Percentiles rank a stretch among this genome's conserved stretches.
phyloP scores from a whole-genome alignment of 768 basidiomycete species.

The Pisolithus sp. region DNA sequence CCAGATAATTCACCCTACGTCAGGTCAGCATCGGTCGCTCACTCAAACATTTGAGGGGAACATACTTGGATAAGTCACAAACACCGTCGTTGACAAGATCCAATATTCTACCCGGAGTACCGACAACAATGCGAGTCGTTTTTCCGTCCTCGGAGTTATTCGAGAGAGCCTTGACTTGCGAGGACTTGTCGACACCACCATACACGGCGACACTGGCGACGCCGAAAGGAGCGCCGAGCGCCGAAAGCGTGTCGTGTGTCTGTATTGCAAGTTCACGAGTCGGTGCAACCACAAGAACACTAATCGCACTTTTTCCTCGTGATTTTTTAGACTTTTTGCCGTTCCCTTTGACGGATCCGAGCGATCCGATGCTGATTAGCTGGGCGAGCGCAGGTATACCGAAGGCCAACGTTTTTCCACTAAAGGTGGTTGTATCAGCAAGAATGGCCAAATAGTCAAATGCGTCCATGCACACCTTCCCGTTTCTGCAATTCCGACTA shows the following conservation, averaged over 20 bases:
- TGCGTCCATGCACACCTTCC: slow-evolving; percentile 52
- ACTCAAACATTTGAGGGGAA: slow-evolving; percentile 6
- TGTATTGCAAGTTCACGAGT: slow-evolving; percentile 96
- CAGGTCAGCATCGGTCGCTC: background rate
- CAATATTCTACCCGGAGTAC: slow-evolving; percentile 89
- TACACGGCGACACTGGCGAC: slow-evolving; percentile 84
- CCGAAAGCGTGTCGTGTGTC: slow-evolving; percentile 77
- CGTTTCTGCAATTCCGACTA: slow-evolving; percentile 95
- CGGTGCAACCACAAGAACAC: slow-evolving; percentile 81
- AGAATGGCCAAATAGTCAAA: background rate
- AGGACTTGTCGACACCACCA: slow-evolving; percentile 89
- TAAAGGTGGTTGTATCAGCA: slow-evolving; percentile 22
- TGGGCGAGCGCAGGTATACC: slow-evolving; percentile 82
- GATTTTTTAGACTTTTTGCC: slow-evolving; percentile 24
- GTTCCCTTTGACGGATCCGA: slow-evolving; percentile 13
- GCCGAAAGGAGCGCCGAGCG: slow-evolving; percentile 66
- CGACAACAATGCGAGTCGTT: slow-evolving; percentile 76
- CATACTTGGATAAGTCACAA: slow-evolving; percentile 74
- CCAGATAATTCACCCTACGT: slow-evolving; percentile 77
- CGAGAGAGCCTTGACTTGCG: slow-evolving; percentile 67
- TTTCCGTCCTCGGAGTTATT: slow-evolving; percentile 45
- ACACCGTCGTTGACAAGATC: slow-evolving; percentile 87
- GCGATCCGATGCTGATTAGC: slow-evolving; percentile 39
- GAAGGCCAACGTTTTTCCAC: slow-evolving; percentile 95
- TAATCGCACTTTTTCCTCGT: slow-evolving; percentile 36